Percentiles rank a stretch among this genome's conserved stretches.
Evolutionary conservation across 768 basidiomycete species (phyloP).

Genomic region (Chiua virens): DNA sequence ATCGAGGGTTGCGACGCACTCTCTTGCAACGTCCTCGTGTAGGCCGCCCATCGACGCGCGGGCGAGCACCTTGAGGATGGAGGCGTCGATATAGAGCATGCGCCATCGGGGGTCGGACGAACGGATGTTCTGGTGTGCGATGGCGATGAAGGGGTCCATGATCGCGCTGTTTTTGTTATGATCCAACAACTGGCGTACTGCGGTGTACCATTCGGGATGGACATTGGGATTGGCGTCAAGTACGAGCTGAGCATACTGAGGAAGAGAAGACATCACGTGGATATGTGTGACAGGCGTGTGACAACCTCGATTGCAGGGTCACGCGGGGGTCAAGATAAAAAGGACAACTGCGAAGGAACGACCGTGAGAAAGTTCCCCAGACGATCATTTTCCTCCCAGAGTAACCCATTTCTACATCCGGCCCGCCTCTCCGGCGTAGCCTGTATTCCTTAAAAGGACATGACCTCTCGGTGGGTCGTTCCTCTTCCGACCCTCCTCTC

Average conservation of each 20-base stretch:
- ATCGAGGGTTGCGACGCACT: constrained; percentile 66
- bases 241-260: constrained; percentile 14
- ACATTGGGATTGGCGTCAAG: constrained; percentile 2
- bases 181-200: constrained; percentile 7
- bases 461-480: constrained; percentile 69
- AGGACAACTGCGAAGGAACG: constrained; percentile 47
- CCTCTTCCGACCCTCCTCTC: background rate
- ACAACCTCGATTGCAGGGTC: constrained; percentile 40
- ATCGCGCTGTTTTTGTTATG: background rate
- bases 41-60: constrained; percentile 22
- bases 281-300: constrained; percentile 33
- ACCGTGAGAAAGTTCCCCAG: constrained; percentile 54
- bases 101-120: constrained; percentile 51
- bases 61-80: constrained; percentile 54
- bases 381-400: constrained; percentile 45
- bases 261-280: background rate
- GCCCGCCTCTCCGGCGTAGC: constrained; percentile 49
- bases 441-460: constrained; percentile 54
- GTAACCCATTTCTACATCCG: constrained; percentile 37
- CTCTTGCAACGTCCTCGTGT: constrained; percentile 30
- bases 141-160: constrained; percentile 41
- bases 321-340: constrained; percentile 58
- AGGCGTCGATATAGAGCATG: constrained; percentile 74
- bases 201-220: constrained; percentile 5
- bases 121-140: constrained; percentile 53